Conservation (phyloP, 2,329 filamentous ascomycete species). For the Alternaria ventricosa region DNA sequence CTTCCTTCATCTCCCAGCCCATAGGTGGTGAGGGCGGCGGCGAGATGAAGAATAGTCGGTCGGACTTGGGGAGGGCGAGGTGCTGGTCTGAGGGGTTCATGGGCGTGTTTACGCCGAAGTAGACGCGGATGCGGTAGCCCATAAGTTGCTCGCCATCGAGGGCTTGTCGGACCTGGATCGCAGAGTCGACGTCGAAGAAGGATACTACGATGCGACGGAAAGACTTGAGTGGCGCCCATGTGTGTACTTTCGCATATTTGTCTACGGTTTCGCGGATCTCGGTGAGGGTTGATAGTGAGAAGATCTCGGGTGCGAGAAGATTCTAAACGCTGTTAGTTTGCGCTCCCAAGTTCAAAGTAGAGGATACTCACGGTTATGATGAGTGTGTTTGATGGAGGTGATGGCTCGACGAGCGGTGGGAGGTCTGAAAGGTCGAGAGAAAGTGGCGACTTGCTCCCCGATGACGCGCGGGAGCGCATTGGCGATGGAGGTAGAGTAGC, state of each 20-base stretch:
- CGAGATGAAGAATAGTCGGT: slow-evolving; percentile 71
- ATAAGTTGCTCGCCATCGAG: slow-evolving; percentile 78
- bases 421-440: slow-evolving; percentile 77
- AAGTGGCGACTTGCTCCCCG: slow-evolving; percentile 57
- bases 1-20: slow-evolving; percentile 68
- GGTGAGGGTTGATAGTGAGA: slow-evolving; percentile 75
- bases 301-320: slow-evolving; percentile 74
- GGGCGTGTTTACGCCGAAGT: slow-evolving; percentile 49
- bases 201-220: slow-evolving; percentile 83
- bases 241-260: slow-evolving; percentile 73
- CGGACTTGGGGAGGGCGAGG: slow-evolving; percentile 58
- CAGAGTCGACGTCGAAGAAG: slow-evolving; percentile 73
- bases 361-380: slow-evolving; percentile 68
- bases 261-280: slow-evolving; percentile 75
- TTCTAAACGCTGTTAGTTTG: slow-evolving; percentile 55
- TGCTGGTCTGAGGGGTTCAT: slow-evolving; percentile 49
- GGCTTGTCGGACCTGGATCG: slow-evolving; percentile 72
- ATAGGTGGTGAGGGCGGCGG: slow-evolving; percentile 69
- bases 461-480: slow-evolving; percentile 44
- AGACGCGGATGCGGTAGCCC: slow-evolving; percentile 60
- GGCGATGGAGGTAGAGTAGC: slow-evolving; percentile 36
- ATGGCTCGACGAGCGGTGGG: slow-evolving; percentile 72
- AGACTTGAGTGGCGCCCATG: slow-evolving; percentile 80
- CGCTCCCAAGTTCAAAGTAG: background rate
- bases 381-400: slow-evolving; percentile 80